Base-by-base conservation (phyloP, 371 early-diverging fungal genomes). In the Gilbertella persicaria region DNA sequence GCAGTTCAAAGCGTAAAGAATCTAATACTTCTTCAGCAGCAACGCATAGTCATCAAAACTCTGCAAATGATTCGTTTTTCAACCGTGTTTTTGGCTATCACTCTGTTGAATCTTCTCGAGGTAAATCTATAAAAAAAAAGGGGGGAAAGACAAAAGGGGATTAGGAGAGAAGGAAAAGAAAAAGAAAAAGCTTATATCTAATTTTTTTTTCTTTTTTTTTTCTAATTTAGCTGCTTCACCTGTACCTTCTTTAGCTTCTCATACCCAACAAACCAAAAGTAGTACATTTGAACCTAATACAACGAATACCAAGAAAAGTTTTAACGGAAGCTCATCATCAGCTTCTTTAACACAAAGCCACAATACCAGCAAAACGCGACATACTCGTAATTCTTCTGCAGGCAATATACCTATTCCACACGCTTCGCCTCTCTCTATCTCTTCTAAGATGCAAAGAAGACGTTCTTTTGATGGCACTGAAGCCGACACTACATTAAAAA, bases 71-170 rank as follows among this genome's bases (percentile, higher is more conserved):
- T 48, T 67, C 71, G 24, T 67, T 71, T 23, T 67, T 67, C 20
- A 65, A 54, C 30, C 58, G 71, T 28, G 67, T 71, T 6, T 67
- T 71, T 58, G 71, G 67, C 39, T 64, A 71, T 60, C 66, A 64
- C 33, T 71, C 66, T 33, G 58, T 62, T 30, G 71, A 71, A 24
- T 66, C 71, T 28, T 66, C 71, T 43, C 54, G 71, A 66, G 66
- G 71, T 71, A 17, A 21, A 54, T 44, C 23, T 30, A 43, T 39
- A 23, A 19, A 17, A 25, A 20, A 20, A 36, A 17, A 23, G 38
- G 33, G 38, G 33, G 16, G 16, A 38, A 20, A 49, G 25, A 49
- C 24, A 48, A 25, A 30, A 25, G 23, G 26, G 19, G 0, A 17
- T 38, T 14, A 19, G 17, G 16, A 37, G 13, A 25, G 38, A 26